Conservation (phyloP, 768 basidiomycete species). For the Agaricus sinodeliciosus region DNA sequence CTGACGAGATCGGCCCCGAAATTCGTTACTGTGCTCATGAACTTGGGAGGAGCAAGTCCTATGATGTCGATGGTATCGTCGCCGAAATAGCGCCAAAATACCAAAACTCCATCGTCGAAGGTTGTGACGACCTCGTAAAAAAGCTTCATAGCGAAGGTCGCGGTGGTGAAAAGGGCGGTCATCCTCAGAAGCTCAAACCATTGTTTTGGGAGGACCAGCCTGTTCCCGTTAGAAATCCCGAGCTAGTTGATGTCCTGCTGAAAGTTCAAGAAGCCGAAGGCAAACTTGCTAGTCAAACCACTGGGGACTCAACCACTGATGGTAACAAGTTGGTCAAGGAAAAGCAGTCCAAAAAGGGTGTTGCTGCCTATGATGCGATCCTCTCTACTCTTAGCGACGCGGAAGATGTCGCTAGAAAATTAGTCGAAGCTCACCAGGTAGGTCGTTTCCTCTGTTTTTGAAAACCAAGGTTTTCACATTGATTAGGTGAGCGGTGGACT, state of each 20-base stretch:
- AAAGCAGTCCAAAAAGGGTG: constrained; percentile 57
- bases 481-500: constrained; percentile 24
- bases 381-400: constrained; percentile 84
- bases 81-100: constrained; percentile 53
- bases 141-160: constrained; percentile 40
- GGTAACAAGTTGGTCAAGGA: constrained; percentile 13
- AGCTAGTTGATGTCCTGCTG: constrained; percentile 82
- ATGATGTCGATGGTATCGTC: constrained; percentile 75
- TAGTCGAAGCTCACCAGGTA: constrained; percentile 83
- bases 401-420: constrained; percentile 74
- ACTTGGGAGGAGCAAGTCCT: constrained; percentile 68
- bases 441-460: constrained; percentile 1
- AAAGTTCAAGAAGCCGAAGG: constrained; percentile 76
- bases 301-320: not conserved
- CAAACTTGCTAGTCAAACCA: constrained; percentile 31
- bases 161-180: constrained; percentile 27
- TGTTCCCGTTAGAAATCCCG: constrained; percentile 84
- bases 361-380: constrained; percentile 84
- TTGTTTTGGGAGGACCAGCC: constrained; percentile 77
- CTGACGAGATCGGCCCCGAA: constrained; percentile 85
- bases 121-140: constrained; percentile 48
- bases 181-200: constrained; percentile 48
- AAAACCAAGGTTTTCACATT: not conserved
- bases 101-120: constrained; percentile 55
- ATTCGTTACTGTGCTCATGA: constrained; percentile 92